These are phyloP conservation scores for Aspergillus bombycis DNA, from an alignment of 2,329 filamentous ascomycete genomes.

Conservation along the genomic window DNA sequence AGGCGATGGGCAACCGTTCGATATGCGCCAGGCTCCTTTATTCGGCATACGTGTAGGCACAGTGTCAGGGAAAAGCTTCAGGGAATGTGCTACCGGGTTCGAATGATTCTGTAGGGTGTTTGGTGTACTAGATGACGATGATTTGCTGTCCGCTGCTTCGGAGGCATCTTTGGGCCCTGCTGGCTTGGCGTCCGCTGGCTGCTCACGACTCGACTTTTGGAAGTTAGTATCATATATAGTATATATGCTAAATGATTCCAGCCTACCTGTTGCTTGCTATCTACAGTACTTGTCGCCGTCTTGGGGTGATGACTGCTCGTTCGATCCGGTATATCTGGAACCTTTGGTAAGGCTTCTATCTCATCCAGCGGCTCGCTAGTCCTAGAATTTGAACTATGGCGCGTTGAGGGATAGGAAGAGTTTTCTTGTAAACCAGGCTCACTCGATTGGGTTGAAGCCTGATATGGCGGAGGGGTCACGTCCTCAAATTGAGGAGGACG, in stretches of 20 bases:
- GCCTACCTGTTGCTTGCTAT: constrained; percentile 12
- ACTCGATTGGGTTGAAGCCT: constrained; percentile 9
- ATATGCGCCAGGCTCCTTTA: constrained; percentile 29
- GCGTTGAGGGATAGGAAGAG: background rate
- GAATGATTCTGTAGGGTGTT: constrained; percentile 13
- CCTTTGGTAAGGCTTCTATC: background rate
- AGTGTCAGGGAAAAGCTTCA: constrained; percentile 40
- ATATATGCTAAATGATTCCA: background rate
- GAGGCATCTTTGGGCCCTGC: constrained; percentile 4
- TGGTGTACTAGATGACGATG: constrained; percentile 13
- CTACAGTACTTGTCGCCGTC: background rate
- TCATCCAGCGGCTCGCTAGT: background rate
- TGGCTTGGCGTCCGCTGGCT: background rate
- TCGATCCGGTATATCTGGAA: background rate
- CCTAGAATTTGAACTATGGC: background rate
- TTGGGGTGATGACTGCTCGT: background rate
- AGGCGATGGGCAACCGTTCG: constrained; percentile 17
- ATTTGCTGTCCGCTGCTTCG: constrained; percentile 4
- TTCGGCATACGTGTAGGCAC: constrained; percentile 36
- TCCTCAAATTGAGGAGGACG: constrained; percentile 28
- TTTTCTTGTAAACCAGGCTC: background rate
- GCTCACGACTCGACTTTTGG: constrained; percentile 6
- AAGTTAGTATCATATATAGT: constrained; percentile 7
- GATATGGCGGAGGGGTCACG: constrained; percentile 25
- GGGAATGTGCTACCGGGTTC: constrained; percentile 20